phyloP scores from a whole-genome alignment of 129 eudicot species.

The Silybum marianum region DNA sequence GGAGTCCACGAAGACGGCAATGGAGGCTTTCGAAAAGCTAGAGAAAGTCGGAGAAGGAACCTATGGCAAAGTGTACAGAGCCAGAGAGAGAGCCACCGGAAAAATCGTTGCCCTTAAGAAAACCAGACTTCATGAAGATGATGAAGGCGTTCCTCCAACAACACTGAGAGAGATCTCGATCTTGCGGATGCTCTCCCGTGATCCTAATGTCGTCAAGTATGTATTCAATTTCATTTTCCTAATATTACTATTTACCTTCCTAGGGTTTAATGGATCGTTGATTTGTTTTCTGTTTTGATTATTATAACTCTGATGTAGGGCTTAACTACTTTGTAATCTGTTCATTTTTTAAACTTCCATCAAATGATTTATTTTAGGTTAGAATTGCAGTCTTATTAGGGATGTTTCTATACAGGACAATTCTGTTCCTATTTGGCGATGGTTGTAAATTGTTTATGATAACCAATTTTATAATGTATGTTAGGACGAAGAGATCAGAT shows the following conservation, averaged over 20 bases:
- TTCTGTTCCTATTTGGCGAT: too few relatives aligned
- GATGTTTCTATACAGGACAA: too few relatives aligned
- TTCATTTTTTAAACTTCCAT: neutral
- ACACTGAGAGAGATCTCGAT: conserved; percentile 76
- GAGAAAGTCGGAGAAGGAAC: conserved; percentile 95
- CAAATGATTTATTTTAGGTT: neutral
- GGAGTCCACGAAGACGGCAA: conserved; percentile 48
- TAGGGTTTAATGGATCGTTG: neutral
- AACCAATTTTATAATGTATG: neutral
- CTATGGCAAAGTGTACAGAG: conserved; percentile 84
- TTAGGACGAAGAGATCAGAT: neutral
- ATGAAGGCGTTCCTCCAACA: conserved; percentile 89
- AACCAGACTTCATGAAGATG: conserved; percentile 84
- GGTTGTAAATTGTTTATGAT: neutral
- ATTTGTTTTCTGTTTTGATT: neutral
- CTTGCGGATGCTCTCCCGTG: conserved; percentile 75
- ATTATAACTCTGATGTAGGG: neutral
- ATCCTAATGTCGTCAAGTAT: conserved; percentile 67
- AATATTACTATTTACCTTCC: neutral
- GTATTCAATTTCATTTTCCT: neutral
- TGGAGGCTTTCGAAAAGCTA: conserved; percentile 89
- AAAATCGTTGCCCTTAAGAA: conserved; percentile 86
- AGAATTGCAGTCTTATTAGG: too few relatives aligned
- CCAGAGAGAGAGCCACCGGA: conserved; percentile 75
- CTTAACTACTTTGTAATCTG: neutral